Evolutionary conservation across 2,329 filamentous ascomycete genomes (phyloP).

Genomic region (Fusarium kyushuense): DNA sequence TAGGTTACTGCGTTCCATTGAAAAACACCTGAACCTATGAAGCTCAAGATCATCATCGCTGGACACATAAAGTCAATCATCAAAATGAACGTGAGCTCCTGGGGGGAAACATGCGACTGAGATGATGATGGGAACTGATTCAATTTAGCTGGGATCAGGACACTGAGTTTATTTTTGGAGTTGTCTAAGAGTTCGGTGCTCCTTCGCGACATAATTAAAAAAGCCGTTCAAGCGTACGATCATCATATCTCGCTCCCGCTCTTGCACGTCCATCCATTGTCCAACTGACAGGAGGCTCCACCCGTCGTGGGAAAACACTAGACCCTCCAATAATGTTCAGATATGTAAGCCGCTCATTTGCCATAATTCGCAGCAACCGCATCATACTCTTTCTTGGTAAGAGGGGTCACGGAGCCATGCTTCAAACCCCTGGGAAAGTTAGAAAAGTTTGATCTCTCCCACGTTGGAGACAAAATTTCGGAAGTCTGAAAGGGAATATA

Average conservation of each 20-base stretch:
- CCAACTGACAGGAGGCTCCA: neutral
- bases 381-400: slow-evolving; percentile 57
- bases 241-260: neutral
- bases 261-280: neutral
- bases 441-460: slow-evolving; percentile 52
- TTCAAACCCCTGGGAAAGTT: slow-evolving; percentile 60
- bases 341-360: neutral
- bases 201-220: neutral
- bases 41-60: neutral
- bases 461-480: slow-evolving; percentile 50
- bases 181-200: too few species aligned
- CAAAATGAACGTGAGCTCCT: neutral
- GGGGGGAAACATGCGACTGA: too few species aligned
- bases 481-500: slow-evolving; percentile 60
- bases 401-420: slow-evolving; percentile 61
- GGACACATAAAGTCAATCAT: neutral
- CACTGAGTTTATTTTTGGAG: too few species aligned
- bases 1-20: neutral
- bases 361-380: slow-evolving; percentile 44
- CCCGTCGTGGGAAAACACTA: neutral
- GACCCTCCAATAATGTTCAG: neutral
- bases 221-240: neutral
- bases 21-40: neutral
- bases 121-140: too few species aligned
- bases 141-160: too few species aligned